Evolutionary conservation across 2,329 filamentous ascomycete species (phyloP), one percentile per base, ranked within the genome.

Genomic region (Myriosclerotinia scirpicola): DNA sequence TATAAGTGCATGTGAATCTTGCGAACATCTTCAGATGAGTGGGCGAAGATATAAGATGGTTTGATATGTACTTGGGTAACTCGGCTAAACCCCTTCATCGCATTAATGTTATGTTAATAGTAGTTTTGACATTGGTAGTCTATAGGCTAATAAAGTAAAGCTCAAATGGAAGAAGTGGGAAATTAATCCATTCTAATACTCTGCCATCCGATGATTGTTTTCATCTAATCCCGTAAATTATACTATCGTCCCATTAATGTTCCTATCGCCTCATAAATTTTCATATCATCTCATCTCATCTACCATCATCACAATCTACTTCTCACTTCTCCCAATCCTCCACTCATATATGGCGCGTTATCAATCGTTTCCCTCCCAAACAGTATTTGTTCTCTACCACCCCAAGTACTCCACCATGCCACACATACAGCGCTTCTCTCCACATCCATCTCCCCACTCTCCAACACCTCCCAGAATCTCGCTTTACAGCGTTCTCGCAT

Each of bases 401-500:
- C 80, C 36, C 85, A 87, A 44, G 69, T 75, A 48, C 81, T 85
- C 89, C 89, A 91, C 89, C 89, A 91, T 5, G 81, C 82, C 54
- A 90, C 87, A 72, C 87, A 89, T 63, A 86, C 80, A 69, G 84
- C 82, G 30, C 87, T 87, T 55, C 88, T 81, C 71, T 90, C 86
- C 38, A 90, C 83, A 78, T 91, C 88, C 87, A 92, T 90, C 75
- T 90, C 88, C 1, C 88, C 88, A 69, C 82, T 83, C 59, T 76
- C 75, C 15, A 91, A 71, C 2, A 86, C 82, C 67, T 90, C 86
- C 89, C 89, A 92, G 72, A 90, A 87, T 63, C 88, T 80, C 68
- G 83, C 81, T 69, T 84, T 84, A 66, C 87, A 88, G 54, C 80
- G 76, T 53, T 84, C 81, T 48, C 83, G 80, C 83, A 89, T 87